Evolutionary conservation across 148 eudicot species (phyloP).

Genomic region (Pharnaceum exiguum): DNA sequence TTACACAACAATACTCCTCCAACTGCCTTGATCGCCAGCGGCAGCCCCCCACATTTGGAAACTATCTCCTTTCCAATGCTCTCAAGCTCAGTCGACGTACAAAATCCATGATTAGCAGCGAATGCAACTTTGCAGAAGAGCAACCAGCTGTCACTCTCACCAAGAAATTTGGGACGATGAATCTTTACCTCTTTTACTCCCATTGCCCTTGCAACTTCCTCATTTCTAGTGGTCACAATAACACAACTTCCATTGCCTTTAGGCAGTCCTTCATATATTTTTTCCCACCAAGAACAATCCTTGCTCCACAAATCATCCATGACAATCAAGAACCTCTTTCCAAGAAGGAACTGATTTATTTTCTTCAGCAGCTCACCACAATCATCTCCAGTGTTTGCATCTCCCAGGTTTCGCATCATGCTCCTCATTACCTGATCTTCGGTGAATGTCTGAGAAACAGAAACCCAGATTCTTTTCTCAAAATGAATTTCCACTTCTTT

Average conservation of each 20-base stretch:
- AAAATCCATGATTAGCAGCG: slow-evolving; percentile 28
- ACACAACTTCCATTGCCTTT: slow-evolving; percentile 44
- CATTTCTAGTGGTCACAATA: slow-evolving; percentile 42
- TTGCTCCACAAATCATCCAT: slow-evolving; percentile 55
- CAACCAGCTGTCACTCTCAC: slow-evolving; percentile 39
- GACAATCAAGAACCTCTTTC: slow-evolving; percentile 48
- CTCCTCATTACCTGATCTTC: slow-evolving; percentile 44
- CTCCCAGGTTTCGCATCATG: slow-evolving; percentile 48
- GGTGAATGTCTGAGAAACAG: slow-evolving; percentile 45
- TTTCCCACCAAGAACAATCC: slow-evolving; percentile 38
- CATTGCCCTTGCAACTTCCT: slow-evolving; percentile 43
- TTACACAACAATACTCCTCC: slow-evolving; percentile 45
- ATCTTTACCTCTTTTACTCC: slow-evolving; percentile 29
- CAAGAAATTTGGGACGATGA: slow-evolving; percentile 35
- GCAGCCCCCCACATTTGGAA: slow-evolving; percentile 46
- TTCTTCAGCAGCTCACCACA: slow-evolving; percentile 33
- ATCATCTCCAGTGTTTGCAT: slow-evolving; percentile 41
- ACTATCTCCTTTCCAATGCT: slow-evolving; percentile 43
- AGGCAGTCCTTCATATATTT: slow-evolving; percentile 36
- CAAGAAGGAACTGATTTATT: slow-evolving; percentile 42
- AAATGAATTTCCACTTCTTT: slow-evolving; percentile 29
- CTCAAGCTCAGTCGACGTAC: slow-evolving; percentile 28
- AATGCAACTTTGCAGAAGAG: slow-evolving; percentile 47
- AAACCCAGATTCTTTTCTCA: slow-evolving; percentile 56
- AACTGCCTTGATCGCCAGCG: slow-evolving; percentile 49